Percentiles rank a stretch among this genome's conserved stretches.
phyloP scores from a whole-genome alignment of 352 stramenopile genomes.

The Phytophthora idaei region DNA sequence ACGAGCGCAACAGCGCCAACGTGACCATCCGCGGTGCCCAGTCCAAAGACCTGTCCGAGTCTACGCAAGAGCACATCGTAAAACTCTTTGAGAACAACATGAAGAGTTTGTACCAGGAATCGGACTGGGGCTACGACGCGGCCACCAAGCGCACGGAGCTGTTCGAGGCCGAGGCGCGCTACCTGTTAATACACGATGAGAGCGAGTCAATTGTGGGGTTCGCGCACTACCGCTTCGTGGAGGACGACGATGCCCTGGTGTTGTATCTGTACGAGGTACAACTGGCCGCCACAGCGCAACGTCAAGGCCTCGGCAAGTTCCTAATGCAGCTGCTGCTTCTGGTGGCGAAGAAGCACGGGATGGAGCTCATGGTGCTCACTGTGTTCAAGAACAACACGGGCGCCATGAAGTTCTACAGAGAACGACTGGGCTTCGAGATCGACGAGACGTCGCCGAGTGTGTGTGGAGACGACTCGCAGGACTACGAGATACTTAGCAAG shows the following conservation, averaged over 20 bases:
- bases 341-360: slow-evolving; percentile 72
- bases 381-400: slow-evolving; percentile 92
- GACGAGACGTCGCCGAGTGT: slow-evolving; percentile 91
- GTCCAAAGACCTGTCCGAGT: slow-evolving; percentile 40
- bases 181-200: slow-evolving; percentile 69
- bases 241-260: slow-evolving; percentile 89
- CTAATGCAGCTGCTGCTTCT: slow-evolving; percentile 92
- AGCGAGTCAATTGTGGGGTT: slow-evolving; percentile 67
- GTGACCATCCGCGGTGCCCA: slow-evolving; percentile 50
- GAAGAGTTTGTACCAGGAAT: slow-evolving; percentile 87
- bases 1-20: slow-evolving; percentile 53
- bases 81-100: slow-evolving; percentile 93
- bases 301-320: slow-evolving; percentile 87
- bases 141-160: slow-evolving; percentile 85
- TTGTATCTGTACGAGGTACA: slow-evolving; percentile 96
- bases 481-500: slow-evolving; percentile 90
- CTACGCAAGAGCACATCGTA: slow-evolving; percentile 48
- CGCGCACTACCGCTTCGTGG: slow-evolving; percentile 93
- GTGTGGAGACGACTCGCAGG: slow-evolving; percentile 69
- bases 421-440: slow-evolving; percentile 86
- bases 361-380: slow-evolving; percentile 94
- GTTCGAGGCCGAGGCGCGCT: slow-evolving; percentile 85
- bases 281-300: slow-evolving; percentile 62
- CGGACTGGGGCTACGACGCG: slow-evolving; percentile 91
- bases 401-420: slow-evolving; percentile 91